Evolutionary conservation across 1,139 yeast genomes (phyloP).

Genomic region (Saccharomyces hybrid): DNA sequence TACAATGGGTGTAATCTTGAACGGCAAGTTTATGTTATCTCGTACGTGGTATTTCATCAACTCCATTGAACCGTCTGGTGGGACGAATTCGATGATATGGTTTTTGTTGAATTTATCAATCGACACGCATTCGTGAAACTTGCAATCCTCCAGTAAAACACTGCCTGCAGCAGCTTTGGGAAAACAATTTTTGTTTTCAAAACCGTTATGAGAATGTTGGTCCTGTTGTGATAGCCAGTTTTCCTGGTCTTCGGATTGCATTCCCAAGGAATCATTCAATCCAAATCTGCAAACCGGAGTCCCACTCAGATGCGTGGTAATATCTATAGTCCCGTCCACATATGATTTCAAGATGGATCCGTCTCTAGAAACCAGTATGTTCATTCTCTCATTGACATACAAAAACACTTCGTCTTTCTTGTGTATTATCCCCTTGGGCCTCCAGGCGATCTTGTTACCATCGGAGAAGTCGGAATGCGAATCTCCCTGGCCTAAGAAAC

Average conservation of each 20-base stretch:
- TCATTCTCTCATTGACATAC: slow-evolving; percentile 69
- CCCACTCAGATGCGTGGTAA: slow-evolving; percentile 71
- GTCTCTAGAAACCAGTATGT: slow-evolving; percentile 54
- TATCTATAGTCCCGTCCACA: slow-evolving; percentile 68
- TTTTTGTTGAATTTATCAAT: slow-evolving; percentile 61
- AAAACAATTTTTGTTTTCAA: slow-evolving; percentile 19
- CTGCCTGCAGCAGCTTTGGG: slow-evolving; percentile 41
- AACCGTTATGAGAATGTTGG: not conserved
- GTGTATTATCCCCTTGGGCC: slow-evolving; percentile 64
- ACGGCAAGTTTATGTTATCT: slow-evolving; percentile 62
- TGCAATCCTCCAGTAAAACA: slow-evolving; percentile 65
- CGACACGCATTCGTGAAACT: slow-evolving; percentile 83
- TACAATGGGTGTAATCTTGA: slow-evolving; percentile 56
- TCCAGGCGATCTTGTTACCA: slow-evolving; percentile 53
- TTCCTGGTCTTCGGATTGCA: slow-evolving; percentile 40
- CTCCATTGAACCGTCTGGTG: slow-evolving; percentile 91
- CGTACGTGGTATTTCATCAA: slow-evolving; percentile 67
- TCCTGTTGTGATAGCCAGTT: slow-evolving; percentile 25
- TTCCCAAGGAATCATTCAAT: slow-evolving; percentile 39
- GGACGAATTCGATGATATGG: slow-evolving; percentile 63
- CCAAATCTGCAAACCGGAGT: slow-evolving; percentile 64
- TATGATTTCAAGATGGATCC: slow-evolving; percentile 60
- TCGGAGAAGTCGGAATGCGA: slow-evolving; percentile 6
- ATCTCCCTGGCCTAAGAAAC: slow-evolving; percentile 13
- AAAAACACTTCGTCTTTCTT: slow-evolving; percentile 75